These are phyloP conservation scores for Rosellinia necatrix DNA, from an alignment of 2,329 filamentous ascomycete genomes.

Conservation along the genomic window DNA sequence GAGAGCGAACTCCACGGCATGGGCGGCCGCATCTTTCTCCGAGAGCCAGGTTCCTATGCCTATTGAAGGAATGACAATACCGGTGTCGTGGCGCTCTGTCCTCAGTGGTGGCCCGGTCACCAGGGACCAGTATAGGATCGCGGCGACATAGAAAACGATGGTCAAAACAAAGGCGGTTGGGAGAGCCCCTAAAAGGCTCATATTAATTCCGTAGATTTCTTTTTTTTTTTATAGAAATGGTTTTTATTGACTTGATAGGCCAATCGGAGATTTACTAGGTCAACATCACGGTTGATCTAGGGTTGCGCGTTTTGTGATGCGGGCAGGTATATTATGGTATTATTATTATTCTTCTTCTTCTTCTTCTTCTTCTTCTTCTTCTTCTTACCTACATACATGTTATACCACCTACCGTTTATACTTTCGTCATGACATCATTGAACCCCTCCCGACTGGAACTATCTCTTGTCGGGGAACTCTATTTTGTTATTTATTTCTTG, in stretches of 20 bases:
- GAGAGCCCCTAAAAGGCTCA: constrained; percentile 9
- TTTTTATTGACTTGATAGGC: background rate
- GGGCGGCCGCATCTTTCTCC: constrained; percentile 36
- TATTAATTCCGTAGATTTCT: too few relatives aligned
- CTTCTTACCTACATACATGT: too few relatives aligned
- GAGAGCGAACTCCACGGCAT: constrained; percentile 39
- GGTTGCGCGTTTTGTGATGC: background rate
- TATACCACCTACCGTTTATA: constrained; percentile 6
- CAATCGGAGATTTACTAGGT: background rate
- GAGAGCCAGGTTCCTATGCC: constrained; percentile 42
- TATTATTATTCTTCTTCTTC: too few relatives aligned
- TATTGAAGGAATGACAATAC: constrained; percentile 35
- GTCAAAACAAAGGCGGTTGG: constrained; percentile 12
- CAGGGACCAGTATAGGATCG: constrained; percentile 1
- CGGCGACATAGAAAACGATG: constrained; percentile 4
- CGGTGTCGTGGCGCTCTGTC: background rate
- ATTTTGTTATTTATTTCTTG: background rate
- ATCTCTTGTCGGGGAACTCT: background rate
- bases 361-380: too few relatives aligned
- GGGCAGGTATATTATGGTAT: too few relatives aligned
- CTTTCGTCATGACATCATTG: constrained; percentile 27
- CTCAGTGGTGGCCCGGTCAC: constrained; percentile 14
- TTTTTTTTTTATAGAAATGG: background rate
- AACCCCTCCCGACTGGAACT: background rate
- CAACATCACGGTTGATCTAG: background rate